phyloP scores from a whole-genome alignment of 176 grass and related monocot genomes.

The Melocanna baccifera region DNA sequence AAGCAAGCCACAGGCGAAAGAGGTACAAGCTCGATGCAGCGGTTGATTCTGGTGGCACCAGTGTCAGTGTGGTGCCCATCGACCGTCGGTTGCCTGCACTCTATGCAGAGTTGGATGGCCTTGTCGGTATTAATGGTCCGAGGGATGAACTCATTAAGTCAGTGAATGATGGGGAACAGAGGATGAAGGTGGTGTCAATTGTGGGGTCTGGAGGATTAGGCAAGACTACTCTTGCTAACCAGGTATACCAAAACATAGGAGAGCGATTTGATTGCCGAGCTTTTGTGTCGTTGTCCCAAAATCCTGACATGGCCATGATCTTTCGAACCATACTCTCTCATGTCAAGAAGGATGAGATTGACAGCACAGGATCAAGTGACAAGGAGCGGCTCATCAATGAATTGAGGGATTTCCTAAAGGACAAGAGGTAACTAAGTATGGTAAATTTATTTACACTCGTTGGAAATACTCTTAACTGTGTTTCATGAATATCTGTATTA shows the following conservation, averaged over 20 bases:
- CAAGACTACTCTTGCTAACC: conserved; percentile 47
- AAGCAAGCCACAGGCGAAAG: neutral
- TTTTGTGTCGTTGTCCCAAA: conserved; percentile 36
- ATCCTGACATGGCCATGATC: conserved; percentile 21
- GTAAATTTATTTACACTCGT: neutral
- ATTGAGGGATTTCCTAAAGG: conserved; percentile 32
- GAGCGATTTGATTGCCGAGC: conserved; percentile 29
- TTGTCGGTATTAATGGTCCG: conserved; percentile 25
- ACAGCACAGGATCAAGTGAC: neutral
- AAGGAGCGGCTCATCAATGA: conserved; percentile 21
- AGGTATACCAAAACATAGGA: neutral
- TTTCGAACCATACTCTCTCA: conserved; percentile 28
- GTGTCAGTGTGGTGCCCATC: neutral
- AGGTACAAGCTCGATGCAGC: conserved; percentile 29
- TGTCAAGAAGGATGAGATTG: conserved; percentile 18
- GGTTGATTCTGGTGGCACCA: neutral
- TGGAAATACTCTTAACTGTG: neutral
- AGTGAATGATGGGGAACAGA: neutral
- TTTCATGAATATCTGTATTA: neutral
- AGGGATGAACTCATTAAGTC: conserved; percentile 28
- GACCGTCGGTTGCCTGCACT: conserved; percentile 16
- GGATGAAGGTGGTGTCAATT: conserved; percentile 38
- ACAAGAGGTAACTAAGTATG: conserved; percentile 32
- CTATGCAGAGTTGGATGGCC: conserved; percentile 7
- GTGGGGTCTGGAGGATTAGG: conserved; percentile 44